phyloP scores from a whole-genome alignment of 805 yeast genomes.

The Metschnikowia lachancei region DNA sequence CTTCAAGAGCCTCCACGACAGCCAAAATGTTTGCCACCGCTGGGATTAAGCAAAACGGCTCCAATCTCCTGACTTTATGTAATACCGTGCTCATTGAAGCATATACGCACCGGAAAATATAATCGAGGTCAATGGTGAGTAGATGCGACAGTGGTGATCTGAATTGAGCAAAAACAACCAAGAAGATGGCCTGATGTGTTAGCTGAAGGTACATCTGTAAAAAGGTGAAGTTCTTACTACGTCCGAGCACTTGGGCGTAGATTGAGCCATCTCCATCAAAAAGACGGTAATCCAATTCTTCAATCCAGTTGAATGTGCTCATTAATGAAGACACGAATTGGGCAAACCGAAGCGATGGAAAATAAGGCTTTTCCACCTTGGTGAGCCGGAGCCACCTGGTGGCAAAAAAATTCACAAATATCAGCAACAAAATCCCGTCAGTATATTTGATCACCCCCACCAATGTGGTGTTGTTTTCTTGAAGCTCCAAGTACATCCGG shows the following conservation, averaged over 20 bases:
- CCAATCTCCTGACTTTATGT: conserved; percentile 5
- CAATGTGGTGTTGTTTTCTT: conserved; percentile 7
- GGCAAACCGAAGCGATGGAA: conserved; percentile 18
- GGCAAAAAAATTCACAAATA: conserved; percentile 12
- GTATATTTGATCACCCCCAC: conserved; percentile 8
- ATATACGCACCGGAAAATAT: conserved; percentile 11
- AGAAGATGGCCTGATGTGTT: conserved; percentile 14
- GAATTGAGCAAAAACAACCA: conserved; percentile 17
- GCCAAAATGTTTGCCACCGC: conserved; percentile 9
- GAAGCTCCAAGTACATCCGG: conserved; percentile 11
- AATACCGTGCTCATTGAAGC: conserved; percentile 9
- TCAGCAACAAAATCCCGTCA: conserved; percentile 10
- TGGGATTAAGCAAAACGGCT: conserved; percentile 10
- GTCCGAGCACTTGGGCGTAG: conserved; percentile 6
- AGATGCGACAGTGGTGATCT: conserved; percentile 11
- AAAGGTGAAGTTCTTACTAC: conserved; percentile 10
- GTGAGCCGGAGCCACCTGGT: conserved; percentile 17
- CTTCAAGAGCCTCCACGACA: conserved; percentile 11
- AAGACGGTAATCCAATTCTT: conserved; percentile 13
- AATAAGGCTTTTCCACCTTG: conserved; percentile 16
- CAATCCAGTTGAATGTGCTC: conserved; percentile 16
- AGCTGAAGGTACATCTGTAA: conserved; percentile 9
- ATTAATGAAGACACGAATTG: conserved; percentile 16
- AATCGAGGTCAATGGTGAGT: conserved; percentile 11
- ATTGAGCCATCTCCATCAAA: conserved; percentile 8